Conservation (phyloP, 2,329 filamentous ascomycete species). For the Nothopassalora personata region DNA sequence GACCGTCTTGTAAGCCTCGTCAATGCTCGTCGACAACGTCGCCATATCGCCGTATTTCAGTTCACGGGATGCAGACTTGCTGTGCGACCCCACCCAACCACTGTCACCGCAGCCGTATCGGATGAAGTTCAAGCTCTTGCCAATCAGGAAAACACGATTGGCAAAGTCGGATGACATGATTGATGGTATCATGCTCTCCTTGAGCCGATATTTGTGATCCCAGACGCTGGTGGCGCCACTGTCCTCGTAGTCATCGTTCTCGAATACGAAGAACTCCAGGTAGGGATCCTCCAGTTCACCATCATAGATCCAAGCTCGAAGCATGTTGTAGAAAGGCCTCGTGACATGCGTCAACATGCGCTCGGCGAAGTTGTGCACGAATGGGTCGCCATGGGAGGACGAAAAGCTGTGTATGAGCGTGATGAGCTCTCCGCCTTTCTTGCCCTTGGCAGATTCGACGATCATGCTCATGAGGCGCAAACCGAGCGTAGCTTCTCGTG, state of each 20-base stretch:
- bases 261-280: constrained; percentile 88
- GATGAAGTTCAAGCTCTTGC: constrained; percentile 97
- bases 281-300: constrained; percentile 96
- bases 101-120: constrained; percentile 91
- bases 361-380: constrained; percentile 89
- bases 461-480: constrained; percentile 89
- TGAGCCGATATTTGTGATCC: constrained; percentile 94
- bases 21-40: constrained; percentile 85
- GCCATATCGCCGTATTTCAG: constrained; percentile 89
- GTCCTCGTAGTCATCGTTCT: constrained; percentile 59
- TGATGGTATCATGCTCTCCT: constrained; percentile 79
- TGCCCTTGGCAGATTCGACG: constrained; percentile 80
- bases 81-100: constrained; percentile 92
- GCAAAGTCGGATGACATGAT: constrained; percentile 93
- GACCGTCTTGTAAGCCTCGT: constrained; percentile 94
- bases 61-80: constrained; percentile 86
- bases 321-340: constrained; percentile 90
- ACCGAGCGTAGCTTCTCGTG: constrained; percentile 92
- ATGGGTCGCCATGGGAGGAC: constrained; percentile 88
- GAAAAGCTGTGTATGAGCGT: constrained; percentile 91
- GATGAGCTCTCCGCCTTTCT: constrained; percentile 86
- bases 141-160: constrained; percentile 93
- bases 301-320: constrained; percentile 96
- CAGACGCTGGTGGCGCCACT: constrained; percentile 80
- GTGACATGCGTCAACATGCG: constrained; percentile 81